Percentiles rank a stretch among this genome's conserved stretches.
These are phyloP conservation scores for Malassezia pachydermatis DNA, from an alignment of 1,284 basidiomycete genomes.

Conservation along the genomic window DNA sequence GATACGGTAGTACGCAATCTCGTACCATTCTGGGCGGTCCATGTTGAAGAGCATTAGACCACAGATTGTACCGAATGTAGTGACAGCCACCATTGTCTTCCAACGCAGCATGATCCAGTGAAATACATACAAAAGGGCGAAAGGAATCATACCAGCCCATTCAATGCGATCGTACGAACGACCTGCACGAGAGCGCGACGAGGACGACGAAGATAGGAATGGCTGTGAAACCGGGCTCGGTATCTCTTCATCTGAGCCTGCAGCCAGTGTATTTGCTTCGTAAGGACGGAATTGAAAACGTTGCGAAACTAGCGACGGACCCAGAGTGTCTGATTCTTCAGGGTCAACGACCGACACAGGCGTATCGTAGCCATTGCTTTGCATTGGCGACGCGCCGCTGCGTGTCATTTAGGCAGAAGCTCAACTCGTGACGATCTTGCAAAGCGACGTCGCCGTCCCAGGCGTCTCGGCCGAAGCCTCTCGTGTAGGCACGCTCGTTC, in stretches of 20 bases:
- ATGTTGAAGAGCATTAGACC: conserved; percentile 40
- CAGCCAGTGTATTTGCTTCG: neutral
- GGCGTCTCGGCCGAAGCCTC: too few relatives aligned
- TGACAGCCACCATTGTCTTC: conserved; percentile 41
- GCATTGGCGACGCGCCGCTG: too few relatives aligned
- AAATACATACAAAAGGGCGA: neutral
- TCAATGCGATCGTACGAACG: conserved; percentile 1
- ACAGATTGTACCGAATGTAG: conserved; percentile 28
- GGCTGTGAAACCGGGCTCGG: conserved; percentile 2
- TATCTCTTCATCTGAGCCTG: conserved; percentile 2
- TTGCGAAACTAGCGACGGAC: neutral
- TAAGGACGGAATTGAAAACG: conserved; percentile 16
- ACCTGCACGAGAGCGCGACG: too few relatives aligned
- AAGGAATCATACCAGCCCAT: neutral
- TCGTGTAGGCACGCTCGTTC: too few relatives aligned
- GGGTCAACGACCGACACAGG: conserved; percentile 6
- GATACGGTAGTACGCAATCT: conserved; percentile 46
- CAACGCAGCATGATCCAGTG: conserved; percentile 29
- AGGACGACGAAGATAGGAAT: neutral
- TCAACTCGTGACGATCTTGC: too few relatives aligned
- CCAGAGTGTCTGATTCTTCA: neutral
- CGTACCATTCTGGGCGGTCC: conserved; percentile 46
- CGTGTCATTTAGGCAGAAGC: too few relatives aligned
- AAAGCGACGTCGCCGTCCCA: too few relatives aligned
- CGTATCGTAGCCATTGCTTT: too few relatives aligned